Conservation (phyloP, 164 flowering plant genomes). For the Vitis rotundifolia region DNA sequence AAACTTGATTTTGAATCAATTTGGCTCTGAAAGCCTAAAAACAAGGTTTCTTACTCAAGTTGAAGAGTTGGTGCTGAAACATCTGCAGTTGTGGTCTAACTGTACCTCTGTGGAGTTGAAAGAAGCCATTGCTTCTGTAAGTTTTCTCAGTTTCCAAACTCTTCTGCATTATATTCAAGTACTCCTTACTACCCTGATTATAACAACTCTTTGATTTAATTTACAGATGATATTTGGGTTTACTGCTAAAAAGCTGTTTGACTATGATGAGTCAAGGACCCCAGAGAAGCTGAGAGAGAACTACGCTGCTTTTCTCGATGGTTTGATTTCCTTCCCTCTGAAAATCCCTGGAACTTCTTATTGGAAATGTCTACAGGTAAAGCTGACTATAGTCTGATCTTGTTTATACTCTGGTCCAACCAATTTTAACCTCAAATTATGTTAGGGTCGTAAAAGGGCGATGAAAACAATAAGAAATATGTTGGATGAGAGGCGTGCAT, state of each 20-base stretch:
- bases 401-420: too few relatives aligned
- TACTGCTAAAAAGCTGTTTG: conserved; percentile 60
- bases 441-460: conserved; percentile 83
- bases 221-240: conserved; percentile 70
- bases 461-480: conserved; percentile 72
- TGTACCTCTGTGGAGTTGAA: conserved; percentile 49
- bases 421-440: neutral
- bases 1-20: conserved; percentile 60
- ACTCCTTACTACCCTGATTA: too few relatives aligned
- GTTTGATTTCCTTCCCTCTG: conserved; percentile 74
- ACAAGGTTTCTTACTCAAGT: conserved; percentile 58
- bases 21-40: conserved; percentile 65
- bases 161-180: neutral
- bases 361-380: conserved; percentile 66
- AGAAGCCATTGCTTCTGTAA: conserved; percentile 60
- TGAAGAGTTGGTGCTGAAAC: conserved; percentile 33
- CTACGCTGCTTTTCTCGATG: conserved; percentile 62
- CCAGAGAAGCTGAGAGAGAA: conserved; percentile 55
- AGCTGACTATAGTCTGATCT: neutral
- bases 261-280: conserved; percentile 53
- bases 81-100: conserved; percentile 44
- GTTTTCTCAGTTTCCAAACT: neutral
- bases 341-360: conserved; percentile 75
- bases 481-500: conserved; percentile 61
- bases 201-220: neutral